These are phyloP conservation scores for Cucurbita moschata DNA, from an alignment of 306 rosid species.

Conservation along the genomic window DNA sequence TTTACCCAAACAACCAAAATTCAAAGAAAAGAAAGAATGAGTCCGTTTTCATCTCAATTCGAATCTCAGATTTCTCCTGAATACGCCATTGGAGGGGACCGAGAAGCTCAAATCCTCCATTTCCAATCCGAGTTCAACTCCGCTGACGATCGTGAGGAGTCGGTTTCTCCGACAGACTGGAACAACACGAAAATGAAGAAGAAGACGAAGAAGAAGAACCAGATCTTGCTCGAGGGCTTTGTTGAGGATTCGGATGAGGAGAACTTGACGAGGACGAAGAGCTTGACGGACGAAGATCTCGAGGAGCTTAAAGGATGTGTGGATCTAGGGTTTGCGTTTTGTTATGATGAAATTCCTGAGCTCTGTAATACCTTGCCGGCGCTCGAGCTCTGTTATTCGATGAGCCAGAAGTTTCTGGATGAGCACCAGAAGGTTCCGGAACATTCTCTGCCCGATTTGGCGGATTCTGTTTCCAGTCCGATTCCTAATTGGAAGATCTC, in stretches of 20 bases:
- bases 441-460: conserved; percentile 2
- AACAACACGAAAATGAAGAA: conserved; percentile 5
- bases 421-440: conserved; percentile 34
- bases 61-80: conserved; percentile 16
- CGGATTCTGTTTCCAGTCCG: conserved; percentile 25
- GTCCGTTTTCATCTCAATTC: background rate
- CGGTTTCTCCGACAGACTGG: conserved; percentile 1
- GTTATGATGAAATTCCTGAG: conserved; percentile 79
- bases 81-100: background rate
- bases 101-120: background rate
- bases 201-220: conserved; percentile 26
- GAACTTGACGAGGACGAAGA: conserved; percentile 45
- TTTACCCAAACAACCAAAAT: background rate
- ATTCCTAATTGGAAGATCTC: conserved; percentile 82
- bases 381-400: conserved; percentile 67
- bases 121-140: background rate
- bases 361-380: conserved; percentile 82
- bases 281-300: conserved; percentile 71
- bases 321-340: conserved; percentile 85
- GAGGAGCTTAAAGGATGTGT: conserved; percentile 74
- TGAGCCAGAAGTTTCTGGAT: conserved; percentile 57
- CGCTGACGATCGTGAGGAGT: background rate
- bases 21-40: conserved; percentile 7
- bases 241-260: conserved; percentile 41
- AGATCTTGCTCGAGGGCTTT: conserved; percentile 54